Percentiles rank a stretch among this genome's conserved stretches.
Evolutionary conservation across 2,329 filamentous ascomycete species (phyloP).

Genomic region (Penicillium sp.): DNA sequence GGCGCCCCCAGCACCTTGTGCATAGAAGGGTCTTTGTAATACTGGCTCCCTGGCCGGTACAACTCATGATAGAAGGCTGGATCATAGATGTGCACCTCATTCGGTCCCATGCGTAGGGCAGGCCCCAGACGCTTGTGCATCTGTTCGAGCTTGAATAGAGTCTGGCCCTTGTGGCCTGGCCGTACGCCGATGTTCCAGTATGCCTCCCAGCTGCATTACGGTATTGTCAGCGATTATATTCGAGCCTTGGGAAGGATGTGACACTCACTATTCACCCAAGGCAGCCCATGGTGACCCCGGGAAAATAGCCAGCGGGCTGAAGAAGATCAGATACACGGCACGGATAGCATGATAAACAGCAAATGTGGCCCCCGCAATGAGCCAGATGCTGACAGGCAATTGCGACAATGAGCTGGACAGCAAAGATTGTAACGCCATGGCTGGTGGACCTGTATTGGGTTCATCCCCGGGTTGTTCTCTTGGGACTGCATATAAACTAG

Average conservation of each 20-base stretch:
- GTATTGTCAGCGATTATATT: background rate
- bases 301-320: background rate
- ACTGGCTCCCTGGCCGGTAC: background rate
- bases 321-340: background rate
- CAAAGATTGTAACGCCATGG: background rate
- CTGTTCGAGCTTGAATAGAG: background rate
- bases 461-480: too few species aligned
- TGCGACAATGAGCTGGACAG: too few species aligned
- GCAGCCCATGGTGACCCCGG: background rate
- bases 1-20: background rate
- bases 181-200: background rate
- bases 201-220: background rate
- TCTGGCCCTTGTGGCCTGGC: background rate
- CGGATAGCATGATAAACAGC: background rate
- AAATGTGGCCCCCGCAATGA: background rate
- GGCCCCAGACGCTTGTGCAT: background rate
- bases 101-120: background rate
- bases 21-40: background rate
- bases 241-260: accelerated
- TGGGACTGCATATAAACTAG: too few species aligned
- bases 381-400: background rate
- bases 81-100: background rate
- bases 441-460: background rate
- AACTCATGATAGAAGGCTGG: background rate
- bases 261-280: background rate